Percentiles rank a stretch among this genome's conserved stretches.
Conservation (phyloP, 257 asterid species). For the Salvia rosmarinus region DNA sequence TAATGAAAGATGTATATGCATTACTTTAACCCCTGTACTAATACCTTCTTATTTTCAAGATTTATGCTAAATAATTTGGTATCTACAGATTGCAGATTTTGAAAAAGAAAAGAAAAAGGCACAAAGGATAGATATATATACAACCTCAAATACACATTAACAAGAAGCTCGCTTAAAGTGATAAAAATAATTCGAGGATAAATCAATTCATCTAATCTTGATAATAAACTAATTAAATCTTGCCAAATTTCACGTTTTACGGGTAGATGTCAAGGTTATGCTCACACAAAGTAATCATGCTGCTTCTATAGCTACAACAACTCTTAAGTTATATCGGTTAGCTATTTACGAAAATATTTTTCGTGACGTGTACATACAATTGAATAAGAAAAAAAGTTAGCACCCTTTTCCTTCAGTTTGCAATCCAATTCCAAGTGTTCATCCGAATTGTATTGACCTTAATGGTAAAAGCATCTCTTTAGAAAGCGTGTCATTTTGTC, state of each 20-base stretch:
- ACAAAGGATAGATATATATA: too few relatives aligned
- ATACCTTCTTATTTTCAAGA: background rate
- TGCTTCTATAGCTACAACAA: background rate
- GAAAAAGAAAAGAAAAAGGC: background rate
- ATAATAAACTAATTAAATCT: background rate
- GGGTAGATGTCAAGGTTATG: background rate
- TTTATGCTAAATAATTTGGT: background rate
- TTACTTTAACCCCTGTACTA: too few relatives aligned
- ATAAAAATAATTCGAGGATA: background rate
- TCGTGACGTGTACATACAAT: background rate
- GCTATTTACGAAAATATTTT: background rate
- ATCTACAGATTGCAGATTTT: background rate
- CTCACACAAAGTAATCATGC: background rate
- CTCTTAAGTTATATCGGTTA: background rate
- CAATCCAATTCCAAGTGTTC: conserved; percentile 60
- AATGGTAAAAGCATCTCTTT: conserved; percentile 73
- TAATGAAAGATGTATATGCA: too few relatives aligned
- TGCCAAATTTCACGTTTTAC: background rate
- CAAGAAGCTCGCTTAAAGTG: too few relatives aligned
- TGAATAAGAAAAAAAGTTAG: conserved; percentile 2
- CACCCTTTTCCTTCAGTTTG: conserved; percentile 74
- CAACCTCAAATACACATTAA: background rate
- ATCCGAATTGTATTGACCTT: conserved; percentile 81
- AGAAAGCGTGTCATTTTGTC: conserved; percentile 78
- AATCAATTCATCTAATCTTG: background rate